phyloP scores from a whole-genome alignment of 2,329 filamentous ascomycete genomes.

The Penicillium sp. region DNA sequence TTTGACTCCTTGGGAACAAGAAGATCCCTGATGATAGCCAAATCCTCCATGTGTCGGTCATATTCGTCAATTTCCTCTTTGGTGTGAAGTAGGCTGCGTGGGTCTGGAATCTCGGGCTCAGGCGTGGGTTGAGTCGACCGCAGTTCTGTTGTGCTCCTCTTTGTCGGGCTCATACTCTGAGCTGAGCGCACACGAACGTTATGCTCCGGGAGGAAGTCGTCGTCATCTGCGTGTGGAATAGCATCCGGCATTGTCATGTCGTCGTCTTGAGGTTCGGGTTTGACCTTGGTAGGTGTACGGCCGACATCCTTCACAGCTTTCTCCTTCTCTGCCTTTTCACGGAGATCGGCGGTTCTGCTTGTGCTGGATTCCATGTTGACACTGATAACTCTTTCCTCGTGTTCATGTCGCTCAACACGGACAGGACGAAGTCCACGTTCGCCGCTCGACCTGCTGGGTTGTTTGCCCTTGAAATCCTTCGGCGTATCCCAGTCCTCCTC shows the following conservation, averaged over 20 bases:
- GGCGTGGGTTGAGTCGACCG: slow-evolving; percentile 21
- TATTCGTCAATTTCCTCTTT: slow-evolving; percentile 46
- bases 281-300: slow-evolving; percentile 40
- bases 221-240: slow-evolving; percentile 34
- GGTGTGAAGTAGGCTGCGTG: slow-evolving; percentile 39
- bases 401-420: slow-evolving; percentile 56
- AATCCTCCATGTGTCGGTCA: slow-evolving; percentile 42
- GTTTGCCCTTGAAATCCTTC: slow-evolving; percentile 36
- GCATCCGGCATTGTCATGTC: slow-evolving; percentile 39
- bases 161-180: slow-evolving; percentile 10
- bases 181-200: slow-evolving; percentile 35
- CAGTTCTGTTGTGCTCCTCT: slow-evolving; percentile 22
- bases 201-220: slow-evolving; percentile 36
- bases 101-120: slow-evolving; percentile 20
- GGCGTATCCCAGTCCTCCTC: slow-evolving; percentile 42
- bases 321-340: slow-evolving; percentile 35
- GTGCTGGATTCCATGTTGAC: slow-evolving; percentile 56
- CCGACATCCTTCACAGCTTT: slow-evolving; percentile 35
- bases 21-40: slow-evolving; percentile 42
- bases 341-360: slow-evolving; percentile 45
- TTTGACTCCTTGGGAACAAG: slow-evolving; percentile 30
- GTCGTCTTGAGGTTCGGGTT: slow-evolving; percentile 56
- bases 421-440: slow-evolving; percentile 49
- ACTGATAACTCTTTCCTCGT: slow-evolving; percentile 54
- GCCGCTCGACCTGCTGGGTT: slow-evolving; percentile 26